These are phyloP conservation scores for Pseudogymnoascus destructans DNA, from an alignment of 2,329 filamentous ascomycete genomes.

Conservation along the genomic window DNA sequence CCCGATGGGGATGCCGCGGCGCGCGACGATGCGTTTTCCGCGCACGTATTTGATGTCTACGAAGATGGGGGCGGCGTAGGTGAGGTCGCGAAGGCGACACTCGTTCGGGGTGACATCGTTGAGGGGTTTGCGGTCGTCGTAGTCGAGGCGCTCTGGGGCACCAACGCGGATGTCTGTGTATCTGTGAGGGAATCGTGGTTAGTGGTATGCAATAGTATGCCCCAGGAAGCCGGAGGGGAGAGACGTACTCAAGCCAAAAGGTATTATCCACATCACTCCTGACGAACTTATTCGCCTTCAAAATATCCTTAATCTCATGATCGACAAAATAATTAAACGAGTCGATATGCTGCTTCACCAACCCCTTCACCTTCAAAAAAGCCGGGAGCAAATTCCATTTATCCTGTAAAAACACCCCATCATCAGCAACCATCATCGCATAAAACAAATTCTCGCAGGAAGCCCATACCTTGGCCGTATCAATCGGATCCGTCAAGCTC, in stretches of 20 bases:
- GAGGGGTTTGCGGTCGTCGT: constrained; percentile 55
- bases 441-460: constrained; percentile 8
- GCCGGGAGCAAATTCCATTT: constrained; percentile 96
- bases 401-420: constrained; percentile 48
- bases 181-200: constrained; percentile 15
- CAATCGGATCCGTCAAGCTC: constrained; percentile 53
- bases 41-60: constrained; percentile 86
- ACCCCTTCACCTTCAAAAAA: constrained; percentile 92
- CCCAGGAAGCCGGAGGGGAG: neutral
- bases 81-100: constrained; percentile 90
- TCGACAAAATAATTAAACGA: constrained; percentile 99
- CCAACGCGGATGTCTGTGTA: constrained; percentile 85
- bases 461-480: constrained; percentile 38
- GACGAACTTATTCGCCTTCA: constrained; percentile 78
- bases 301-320: constrained; percentile 91
- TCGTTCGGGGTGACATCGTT: constrained; percentile 85
- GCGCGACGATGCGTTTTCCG: constrained; percentile 61
- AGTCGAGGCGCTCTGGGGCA: constrained; percentile 65
- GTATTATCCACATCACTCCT: constrained; percentile 84
- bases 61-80: constrained; percentile 89
- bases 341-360: constrained; percentile 81
- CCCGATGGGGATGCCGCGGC: constrained; percentile 68
- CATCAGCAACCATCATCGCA: neutral
- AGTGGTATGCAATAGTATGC: constrained; percentile 5
- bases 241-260: constrained; percentile 65